A percentile compares a stretch with the other conserved stretches of the same genome.
These are phyloP conservation scores for Neoascochyta sp. DNA, from an alignment of 2,329 filamentous ascomycete species.

Conservation along the genomic window DNA sequence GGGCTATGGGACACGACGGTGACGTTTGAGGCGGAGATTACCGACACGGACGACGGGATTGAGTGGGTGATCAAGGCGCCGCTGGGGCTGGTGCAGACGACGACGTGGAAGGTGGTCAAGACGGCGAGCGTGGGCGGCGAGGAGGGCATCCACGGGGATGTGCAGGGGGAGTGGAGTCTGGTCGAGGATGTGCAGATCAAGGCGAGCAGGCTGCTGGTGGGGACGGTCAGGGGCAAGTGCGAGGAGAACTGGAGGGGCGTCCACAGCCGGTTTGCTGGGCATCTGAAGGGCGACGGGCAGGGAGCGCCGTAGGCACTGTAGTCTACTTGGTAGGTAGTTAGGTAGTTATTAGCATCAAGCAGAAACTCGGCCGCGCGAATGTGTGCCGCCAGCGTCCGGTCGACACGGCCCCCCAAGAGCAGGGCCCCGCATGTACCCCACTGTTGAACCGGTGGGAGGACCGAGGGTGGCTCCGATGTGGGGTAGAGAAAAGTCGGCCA, in stretches of 20 bases:
- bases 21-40: slow-evolving; percentile 33
- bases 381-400: too few species aligned
- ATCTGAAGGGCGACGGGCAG: slow-evolving; percentile 14
- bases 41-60: slow-evolving; percentile 32
- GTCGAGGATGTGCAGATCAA: slow-evolving; percentile 39
- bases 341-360: too few species aligned
- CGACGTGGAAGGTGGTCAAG: slow-evolving; percentile 29
- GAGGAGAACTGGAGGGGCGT: slow-evolving; percentile 35
- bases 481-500: too few species aligned
- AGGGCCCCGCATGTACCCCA: too few species aligned
- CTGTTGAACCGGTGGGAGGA: too few species aligned
- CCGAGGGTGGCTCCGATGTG: too few species aligned
- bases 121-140: slow-evolving; percentile 13
- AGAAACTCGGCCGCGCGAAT: too few species aligned
- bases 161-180: slow-evolving; percentile 27
- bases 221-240: slow-evolving; percentile 37
- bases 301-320: neutral
- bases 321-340: too few species aligned
- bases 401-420: too few species aligned
- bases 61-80: slow-evolving; percentile 37
- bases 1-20: slow-evolving; percentile 38
- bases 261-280: slow-evolving; percentile 29
- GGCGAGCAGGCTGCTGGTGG: slow-evolving; percentile 31
- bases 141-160: slow-evolving; percentile 5
- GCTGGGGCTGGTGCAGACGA: slow-evolving; percentile 32